A percentile compares a stretch with the other conserved stretches of the same genome.
phyloP scores from a whole-genome alignment of 2,329 filamentous ascomycete genomes.

The Fusarium multiceps region DNA sequence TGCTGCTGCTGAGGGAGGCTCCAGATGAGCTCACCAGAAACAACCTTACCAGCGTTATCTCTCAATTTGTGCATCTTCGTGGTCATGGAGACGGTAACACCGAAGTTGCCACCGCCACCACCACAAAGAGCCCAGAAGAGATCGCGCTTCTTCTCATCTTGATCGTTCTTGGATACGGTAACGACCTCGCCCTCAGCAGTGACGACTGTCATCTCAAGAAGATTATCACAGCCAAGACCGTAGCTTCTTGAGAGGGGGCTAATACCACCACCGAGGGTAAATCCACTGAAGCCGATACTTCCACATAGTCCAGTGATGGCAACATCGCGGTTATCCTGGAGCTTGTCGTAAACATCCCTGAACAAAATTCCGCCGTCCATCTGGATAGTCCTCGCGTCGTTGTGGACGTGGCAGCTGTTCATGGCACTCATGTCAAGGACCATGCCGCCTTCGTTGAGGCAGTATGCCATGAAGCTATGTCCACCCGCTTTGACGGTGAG shows the following conservation, averaged over 20 bases:
- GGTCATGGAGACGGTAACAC: background rate
- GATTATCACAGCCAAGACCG: conserved; percentile 7
- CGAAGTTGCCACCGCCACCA: conserved; percentile 8
- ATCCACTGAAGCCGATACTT: conserved; percentile 3
- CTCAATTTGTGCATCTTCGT: background rate
- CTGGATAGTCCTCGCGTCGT: background rate
- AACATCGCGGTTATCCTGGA: conserved; percentile 10
- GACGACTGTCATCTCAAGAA: conserved; percentile 3
- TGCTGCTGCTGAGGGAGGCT: conserved; percentile 3
- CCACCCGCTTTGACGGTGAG: conserved; percentile 7
- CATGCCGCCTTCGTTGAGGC: conserved; percentile 2
- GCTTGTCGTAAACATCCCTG: conserved; percentile 6
- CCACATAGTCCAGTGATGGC: conserved; percentile 2
- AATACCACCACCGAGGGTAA: conserved; percentile 7
- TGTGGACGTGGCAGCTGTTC: background rate
- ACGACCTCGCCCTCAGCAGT: background rate
- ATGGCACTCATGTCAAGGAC: conserved; percentile 11
- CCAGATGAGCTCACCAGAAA: conserved; percentile 1
- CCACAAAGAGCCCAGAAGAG: conserved; percentile 18
- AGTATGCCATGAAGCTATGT: conserved; percentile 8
- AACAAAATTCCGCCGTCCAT: conserved; percentile 6
- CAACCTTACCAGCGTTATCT: background rate
- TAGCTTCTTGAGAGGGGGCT: conserved; percentile 11
- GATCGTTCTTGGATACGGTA: background rate
- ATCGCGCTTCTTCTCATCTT: background rate